These are phyloP conservation scores for Miscanthus lutarioriparius DNA, from an alignment of 176 grass and related monocot genomes.

Conservation along the genomic window DNA sequence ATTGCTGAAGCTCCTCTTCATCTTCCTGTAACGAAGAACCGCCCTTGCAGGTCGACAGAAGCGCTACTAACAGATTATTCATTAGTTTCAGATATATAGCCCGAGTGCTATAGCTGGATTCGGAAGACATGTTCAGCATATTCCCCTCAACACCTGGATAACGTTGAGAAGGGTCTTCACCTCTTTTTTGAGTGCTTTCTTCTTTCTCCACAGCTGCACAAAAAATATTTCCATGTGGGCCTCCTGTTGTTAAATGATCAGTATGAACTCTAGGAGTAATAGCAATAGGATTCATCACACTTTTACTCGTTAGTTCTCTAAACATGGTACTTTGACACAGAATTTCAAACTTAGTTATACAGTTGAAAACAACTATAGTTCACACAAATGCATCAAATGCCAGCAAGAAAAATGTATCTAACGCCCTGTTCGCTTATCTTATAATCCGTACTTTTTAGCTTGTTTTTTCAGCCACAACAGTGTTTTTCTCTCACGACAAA, in stretches of 20 bases:
- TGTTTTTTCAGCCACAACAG: too few species aligned
- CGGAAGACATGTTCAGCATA: not conserved
- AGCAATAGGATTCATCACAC: slow-evolving; percentile 24
- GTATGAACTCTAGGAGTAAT: not conserved
- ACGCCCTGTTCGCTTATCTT: too few species aligned
- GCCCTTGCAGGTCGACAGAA: slow-evolving; percentile 45
- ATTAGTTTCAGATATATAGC: slow-evolving; percentile 46
- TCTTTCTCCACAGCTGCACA: slow-evolving; percentile 34
- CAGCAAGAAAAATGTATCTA: too few species aligned
- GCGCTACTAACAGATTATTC: slow-evolving; percentile 51
- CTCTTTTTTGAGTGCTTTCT: slow-evolving; percentile 30
- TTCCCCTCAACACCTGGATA: too few species aligned
- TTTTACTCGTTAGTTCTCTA: slow-evolving; percentile 4
- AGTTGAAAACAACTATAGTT: too few species aligned
- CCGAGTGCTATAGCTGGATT: slow-evolving; percentile 19
- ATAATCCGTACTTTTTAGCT: too few species aligned
- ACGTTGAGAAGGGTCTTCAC: slow-evolving; percentile 3
- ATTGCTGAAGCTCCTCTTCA: too few species aligned
- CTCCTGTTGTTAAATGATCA: slow-evolving; percentile 23
- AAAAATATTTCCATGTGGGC: slow-evolving; percentile 24
- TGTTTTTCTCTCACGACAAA: too few species aligned
- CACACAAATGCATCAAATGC: too few species aligned
- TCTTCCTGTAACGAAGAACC: not conserved
- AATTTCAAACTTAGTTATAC: too few species aligned
- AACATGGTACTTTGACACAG: too few species aligned